phyloP scores from a whole-genome alignment of 31 red algal genomes.

The Endocladia muricata region DNA sequence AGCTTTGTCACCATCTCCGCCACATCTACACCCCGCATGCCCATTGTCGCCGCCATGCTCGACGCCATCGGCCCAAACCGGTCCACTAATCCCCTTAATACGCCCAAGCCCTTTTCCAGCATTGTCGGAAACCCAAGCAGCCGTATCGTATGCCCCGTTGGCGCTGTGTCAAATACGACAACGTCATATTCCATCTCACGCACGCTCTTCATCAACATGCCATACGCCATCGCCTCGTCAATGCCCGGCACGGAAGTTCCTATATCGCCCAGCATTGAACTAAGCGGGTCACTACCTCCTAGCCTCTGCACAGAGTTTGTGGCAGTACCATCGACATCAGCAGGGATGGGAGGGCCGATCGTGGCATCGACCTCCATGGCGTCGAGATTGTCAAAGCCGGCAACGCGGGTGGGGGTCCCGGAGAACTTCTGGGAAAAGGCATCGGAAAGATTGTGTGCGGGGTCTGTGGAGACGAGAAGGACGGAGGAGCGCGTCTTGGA shows the following conservation, averaged over 20 bases:
- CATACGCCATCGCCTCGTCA: conserved; percentile 83
- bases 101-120: conserved; percentile 68
- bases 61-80: conserved; percentile 83
- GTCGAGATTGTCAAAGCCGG: conserved; percentile 71
- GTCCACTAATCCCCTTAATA: conserved; percentile 57
- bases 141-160: conserved; percentile 85
- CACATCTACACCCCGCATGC: conserved; percentile 59
- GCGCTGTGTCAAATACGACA: conserved; percentile 85
- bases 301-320: conserved; percentile 34
- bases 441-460: conserved; percentile 94
- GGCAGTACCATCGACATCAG: neutral
- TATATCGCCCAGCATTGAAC: conserved; percentile 32
- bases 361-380: conserved; percentile 89
- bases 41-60: conserved; percentile 51
- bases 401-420: conserved; percentile 58
- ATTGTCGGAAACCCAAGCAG: conserved; percentile 77
- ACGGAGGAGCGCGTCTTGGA: conserved; percentile 24
- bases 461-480: conserved; percentile 91
- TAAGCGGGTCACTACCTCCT: conserved; percentile 24
- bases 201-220: conserved; percentile 63
- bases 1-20: conserved; percentile 51
- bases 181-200: conserved; percentile 69
- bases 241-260: conserved; percentile 72
- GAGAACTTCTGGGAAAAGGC: conserved; percentile 89
- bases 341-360: neutral